phyloP scores from a whole-genome alignment of 1,139 yeast species.

The Pichiaceae sp. region DNA sequence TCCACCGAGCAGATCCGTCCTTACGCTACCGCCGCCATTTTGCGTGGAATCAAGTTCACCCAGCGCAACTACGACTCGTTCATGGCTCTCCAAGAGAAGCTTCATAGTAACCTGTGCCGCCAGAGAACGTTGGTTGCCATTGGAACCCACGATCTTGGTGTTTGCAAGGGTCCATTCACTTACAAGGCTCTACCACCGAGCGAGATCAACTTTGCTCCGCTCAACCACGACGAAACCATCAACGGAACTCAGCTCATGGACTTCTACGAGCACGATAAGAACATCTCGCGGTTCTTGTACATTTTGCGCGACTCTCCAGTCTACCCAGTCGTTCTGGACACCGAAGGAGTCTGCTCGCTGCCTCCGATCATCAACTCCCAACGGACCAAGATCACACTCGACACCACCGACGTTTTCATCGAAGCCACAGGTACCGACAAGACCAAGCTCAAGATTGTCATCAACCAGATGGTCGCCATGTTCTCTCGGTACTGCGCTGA shows the following conservation, averaged over 20 bases:
- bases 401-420: conserved; percentile 82
- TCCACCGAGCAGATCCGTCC: conserved; percentile 75
- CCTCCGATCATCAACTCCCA: conserved; percentile 97
- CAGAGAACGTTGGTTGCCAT: conserved; percentile 95
- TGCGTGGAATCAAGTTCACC: conserved; percentile 75
- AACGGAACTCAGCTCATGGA: conserved; percentile 78
- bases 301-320: conserved; percentile 85
- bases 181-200: conserved; percentile 80
- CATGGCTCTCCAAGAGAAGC: conserved; percentile 91
- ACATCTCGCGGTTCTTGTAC: conserved; percentile 80
- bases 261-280: conserved; percentile 84
- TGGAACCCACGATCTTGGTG: conserved; percentile 94
- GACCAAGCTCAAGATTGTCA: conserved; percentile 86
- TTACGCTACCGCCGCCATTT: conserved; percentile 87
- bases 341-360: conserved; percentile 76
- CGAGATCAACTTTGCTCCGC: conserved; percentile 72
- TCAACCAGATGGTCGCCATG: conserved; percentile 92
- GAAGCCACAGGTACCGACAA: conserved; percentile 94
- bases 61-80: conserved; percentile 87
- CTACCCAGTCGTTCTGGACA: conserved; percentile 83
- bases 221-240: conserved; percentile 75
- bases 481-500: conserved; percentile 77
- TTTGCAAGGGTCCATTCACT: conserved; percentile 75
- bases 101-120: conserved; percentile 93
- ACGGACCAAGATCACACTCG: conserved; percentile 76